Evolutionary conservation across 768 basidiomycete species (phyloP).

Genomic region (Mrakia gelida): DNA sequence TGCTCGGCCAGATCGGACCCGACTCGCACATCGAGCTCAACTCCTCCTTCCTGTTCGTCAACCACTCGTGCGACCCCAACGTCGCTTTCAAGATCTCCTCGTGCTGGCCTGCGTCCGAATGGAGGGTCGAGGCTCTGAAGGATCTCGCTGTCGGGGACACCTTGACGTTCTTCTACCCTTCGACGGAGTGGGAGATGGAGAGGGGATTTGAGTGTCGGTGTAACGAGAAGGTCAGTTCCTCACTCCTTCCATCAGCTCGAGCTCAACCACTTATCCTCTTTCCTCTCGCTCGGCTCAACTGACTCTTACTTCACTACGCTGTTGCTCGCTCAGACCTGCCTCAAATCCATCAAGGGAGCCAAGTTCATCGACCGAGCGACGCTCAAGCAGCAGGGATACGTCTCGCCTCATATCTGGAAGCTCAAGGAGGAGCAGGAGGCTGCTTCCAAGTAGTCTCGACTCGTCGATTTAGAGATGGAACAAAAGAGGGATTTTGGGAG

Average conservation of each 20-base stretch:
- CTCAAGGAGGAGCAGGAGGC: conserved; percentile 26
- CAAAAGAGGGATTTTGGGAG: no score
- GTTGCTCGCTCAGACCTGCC: conserved; percentile 16
- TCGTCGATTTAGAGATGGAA: no score
- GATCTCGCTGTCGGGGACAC: background rate
- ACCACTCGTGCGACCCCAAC: conserved; percentile 29
- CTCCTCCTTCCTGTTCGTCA: conserved; percentile 27
- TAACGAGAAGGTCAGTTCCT: conserved; percentile 9
- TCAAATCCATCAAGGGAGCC: conserved; percentile 26
- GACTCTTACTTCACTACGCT: background rate
- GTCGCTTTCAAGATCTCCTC: conserved; percentile 19
- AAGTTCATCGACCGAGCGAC: background rate
- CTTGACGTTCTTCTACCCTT: conserved; percentile 30
- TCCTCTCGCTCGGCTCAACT: background rate
- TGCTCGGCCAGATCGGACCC: conserved; percentile 15
- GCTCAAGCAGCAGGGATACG: conserved; percentile 11
- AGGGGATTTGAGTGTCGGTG: conserved; percentile 24
- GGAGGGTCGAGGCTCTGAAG: conserved; percentile 19
- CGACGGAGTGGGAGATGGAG: conserved; percentile 30
- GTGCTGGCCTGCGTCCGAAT: background rate
- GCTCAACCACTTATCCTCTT: background rate
- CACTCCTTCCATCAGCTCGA: background rate
- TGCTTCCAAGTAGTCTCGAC: background rate
- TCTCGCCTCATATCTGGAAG: conserved; percentile 22
- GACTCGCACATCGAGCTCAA: conserved; percentile 29